Conservation (phyloP, 495 filamentous ascomycete species). For the Trichoderma parareesei region DNA sequence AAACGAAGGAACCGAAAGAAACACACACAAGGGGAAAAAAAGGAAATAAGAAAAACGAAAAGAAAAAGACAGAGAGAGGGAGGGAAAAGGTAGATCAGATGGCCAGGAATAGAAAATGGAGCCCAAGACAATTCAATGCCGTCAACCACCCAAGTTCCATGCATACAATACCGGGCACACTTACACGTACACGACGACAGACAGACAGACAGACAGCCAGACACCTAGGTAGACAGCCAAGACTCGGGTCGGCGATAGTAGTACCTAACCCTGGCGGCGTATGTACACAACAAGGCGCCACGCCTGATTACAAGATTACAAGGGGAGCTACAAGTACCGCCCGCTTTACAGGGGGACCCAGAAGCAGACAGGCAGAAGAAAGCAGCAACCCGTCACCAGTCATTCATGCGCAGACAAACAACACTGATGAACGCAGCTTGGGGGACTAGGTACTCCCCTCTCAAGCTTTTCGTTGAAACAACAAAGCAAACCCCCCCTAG, state of each 20-base stretch:
- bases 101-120: not conserved
- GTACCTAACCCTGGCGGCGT: too few relatives aligned
- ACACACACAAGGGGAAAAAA: not conserved
- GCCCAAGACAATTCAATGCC: not conserved
- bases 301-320: not conserved
- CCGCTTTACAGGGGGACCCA: not conserved
- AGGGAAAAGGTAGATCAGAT: conserved; percentile 1
- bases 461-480: too few relatives aligned
- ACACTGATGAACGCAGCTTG: too few relatives aligned
- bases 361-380: not conserved
- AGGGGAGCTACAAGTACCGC: not conserved
- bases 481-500: not conserved
- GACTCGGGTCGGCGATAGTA: too few relatives aligned
- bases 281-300: not conserved
- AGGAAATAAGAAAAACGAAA: not conserved
- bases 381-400: not conserved
- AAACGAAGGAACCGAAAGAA: not conserved
- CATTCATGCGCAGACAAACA: too few relatives aligned
- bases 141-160: not conserved
- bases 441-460: too few relatives aligned
- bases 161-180: not conserved
- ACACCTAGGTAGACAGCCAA: too few relatives aligned
- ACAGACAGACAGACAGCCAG: too few relatives aligned
- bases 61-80: not conserved
- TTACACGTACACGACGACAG: not conserved